Base-by-base conservation (phyloP, 129 eudicot species). In the Saussurea involucrata region DNA sequence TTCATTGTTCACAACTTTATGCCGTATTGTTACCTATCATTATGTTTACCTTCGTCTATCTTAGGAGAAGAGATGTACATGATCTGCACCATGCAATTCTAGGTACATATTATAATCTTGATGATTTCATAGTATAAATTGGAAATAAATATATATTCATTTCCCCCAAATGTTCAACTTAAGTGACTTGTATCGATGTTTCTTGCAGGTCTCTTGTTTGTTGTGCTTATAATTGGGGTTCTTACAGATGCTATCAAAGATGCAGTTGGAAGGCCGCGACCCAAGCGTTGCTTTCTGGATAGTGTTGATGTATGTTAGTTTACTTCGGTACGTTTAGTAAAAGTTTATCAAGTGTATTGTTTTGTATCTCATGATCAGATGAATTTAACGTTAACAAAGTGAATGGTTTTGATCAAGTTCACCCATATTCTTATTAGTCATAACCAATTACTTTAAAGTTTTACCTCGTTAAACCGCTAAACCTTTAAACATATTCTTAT, bases 241-340 rank as follows among this genome's bases (percentile, higher is more conserved):
- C 81, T 93, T 32, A 93, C 98, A 6, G 96, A 91, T 84, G 87
- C 97, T 34, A 87, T 90, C 32, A 90, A 90, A 84, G 78, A 87
- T 77, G 98, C 83, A 24, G 96, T 90, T 80, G 98, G 97, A 73
- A 85, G 98, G 63, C 97, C 98, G 33, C 89, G 97, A 1, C 98
- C 98, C n/a, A 86, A 93, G 91, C 97, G 98, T 70, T 93, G 97
- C 86, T 88, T 93, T 84, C 97, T 93, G 1, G 98, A 94, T 75
- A 97, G 98, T n/a, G 33, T 63, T 15, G 97, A 81, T 33, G 98
- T 94, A 89, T 60, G 75, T 68, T 4, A 25, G 49, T 64, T 55
- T 63, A 44, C 34, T 74, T 63, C n/a, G 28, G n/a, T 10, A 66
- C 21, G 21, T 44, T 44, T 36, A 57, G 22, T 25, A 40, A 28